Evolutionary conservation across 192 early-diverging fungal genomes (phyloP), one percentile per base, ranked within the genome.

Genomic region (Neocallimastix lanati): DNA sequence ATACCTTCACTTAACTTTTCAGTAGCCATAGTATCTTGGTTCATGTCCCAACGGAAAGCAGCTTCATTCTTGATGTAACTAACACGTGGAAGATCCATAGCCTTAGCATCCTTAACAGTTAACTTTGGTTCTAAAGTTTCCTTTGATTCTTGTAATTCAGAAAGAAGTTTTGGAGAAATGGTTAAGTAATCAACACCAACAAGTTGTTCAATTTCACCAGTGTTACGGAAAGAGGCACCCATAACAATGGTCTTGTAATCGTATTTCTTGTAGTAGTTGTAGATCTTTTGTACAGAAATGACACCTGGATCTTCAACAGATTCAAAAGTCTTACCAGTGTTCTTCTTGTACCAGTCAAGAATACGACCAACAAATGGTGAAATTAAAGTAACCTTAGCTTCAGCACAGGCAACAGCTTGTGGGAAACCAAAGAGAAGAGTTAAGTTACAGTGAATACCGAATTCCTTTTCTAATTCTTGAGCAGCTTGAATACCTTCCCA

Each of bases 401-500:
- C 97, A 82, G 97, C 97, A 83, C 94, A 95, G 35, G 97, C 97
- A 80, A 99, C 97, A 78, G 97, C 97, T 88, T 93, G 85, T 81
- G 91, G 83, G 83, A 98, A 98, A 78, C 92, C 90, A 84, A 99
- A 99, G 78, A 99, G 89, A 78, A 99, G 89, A 50, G 97, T 99
- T 86, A 99, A 87, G 93, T 98, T 99, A 89, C 96, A 98, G 92
- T 98, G 95, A 84, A 99, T 96, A 79, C 88, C 91, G 84, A 95
- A 87, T 77, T 93, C 85, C 40, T 86, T 85, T 87, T 99, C 97
- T 37, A 99, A 92, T 81, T 90, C 88, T 84, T 91, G 88, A 80
- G 96, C 96, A 80, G 97, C 97, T 86, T 96, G 93, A 86, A 99
- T 99, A 84, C 97, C 97, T 36, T 98, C 97, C 96, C 96, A 99